Base-by-base conservation (phyloP, 2,329 filamentous ascomycete genomes). In the Zymoseptoria ardabiliae region DNA sequence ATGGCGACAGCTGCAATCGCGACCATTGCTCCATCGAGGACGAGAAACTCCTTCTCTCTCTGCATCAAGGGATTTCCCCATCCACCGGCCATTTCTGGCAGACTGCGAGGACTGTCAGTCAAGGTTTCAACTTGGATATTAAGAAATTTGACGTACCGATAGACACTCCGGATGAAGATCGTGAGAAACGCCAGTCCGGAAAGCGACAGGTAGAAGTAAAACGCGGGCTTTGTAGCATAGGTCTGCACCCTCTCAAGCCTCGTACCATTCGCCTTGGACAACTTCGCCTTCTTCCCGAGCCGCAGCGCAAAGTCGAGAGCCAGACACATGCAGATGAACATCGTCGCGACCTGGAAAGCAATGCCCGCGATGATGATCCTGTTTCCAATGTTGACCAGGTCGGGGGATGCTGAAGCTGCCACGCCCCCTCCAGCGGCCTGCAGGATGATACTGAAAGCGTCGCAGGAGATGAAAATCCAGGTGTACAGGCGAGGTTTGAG, bases 91-190 rank as follows among this genome's bases (percentile, higher is more conserved):
- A 80, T 79, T 64, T 80, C 78, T 3, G 78, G 78, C 6, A 80
- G 70, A 69, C 77, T 79, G 41, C 52, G 8, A 53, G 51, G 52
- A 61, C 50, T 62, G 62, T 60, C 22, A 58, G 21, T 57, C 4
- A 11, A 5, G 1, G 19, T 9, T n/a, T 4, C 35, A n/a, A n/a
- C 35, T 2, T 2, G 35, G 35, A 13, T 1, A 17, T 13, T 50
- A 23, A 52, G 20, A 19, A n/a, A 21, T 2, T 17, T 19, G 48
- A 50, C 62, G 9, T 63, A 68, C 64, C 87, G 82, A 72, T 85
- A 90, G 51, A 85, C 80, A 67, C 82, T 85, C 23, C 87, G 77
- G 66, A 83, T 82, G 65, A 89, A 83, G 68, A 90, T 85, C 67
- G 79, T 81, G 11, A 87, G 56, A n/a, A 85, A 85, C 2, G 84